A percentile compares a stretch with the other conserved stretches of the same genome.
Conservation (phyloP, 306 rosid species). For the Citrullus colocynthis region DNA sequence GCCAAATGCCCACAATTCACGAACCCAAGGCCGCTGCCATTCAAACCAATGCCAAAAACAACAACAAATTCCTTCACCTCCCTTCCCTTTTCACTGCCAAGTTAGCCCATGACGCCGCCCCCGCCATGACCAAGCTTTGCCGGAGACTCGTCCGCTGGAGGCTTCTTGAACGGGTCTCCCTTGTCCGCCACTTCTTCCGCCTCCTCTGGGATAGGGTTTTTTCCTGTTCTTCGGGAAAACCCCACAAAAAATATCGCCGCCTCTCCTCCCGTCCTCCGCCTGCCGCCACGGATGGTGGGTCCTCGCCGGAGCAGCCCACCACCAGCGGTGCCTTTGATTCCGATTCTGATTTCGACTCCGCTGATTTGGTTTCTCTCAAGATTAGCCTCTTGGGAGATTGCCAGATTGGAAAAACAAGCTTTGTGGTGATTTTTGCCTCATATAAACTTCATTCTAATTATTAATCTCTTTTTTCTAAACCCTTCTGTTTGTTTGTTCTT, state of each 20-base stretch:
- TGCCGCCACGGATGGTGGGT: not conserved
- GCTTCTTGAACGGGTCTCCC: constrained; percentile 34
- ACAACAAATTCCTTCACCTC: not conserved
- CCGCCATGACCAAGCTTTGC: constrained; percentile 59
- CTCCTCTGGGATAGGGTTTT: constrained; percentile 61
- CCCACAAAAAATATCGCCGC: constrained; percentile 30
- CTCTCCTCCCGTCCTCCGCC: constrained; percentile 17
- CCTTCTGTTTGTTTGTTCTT: not conserved
- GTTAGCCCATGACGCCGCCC: constrained; percentile 19
- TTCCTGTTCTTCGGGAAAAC: constrained; percentile 45
- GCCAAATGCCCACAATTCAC: not conserved
- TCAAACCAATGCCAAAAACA: constrained; percentile 7
- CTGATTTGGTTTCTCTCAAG: constrained; percentile 76
- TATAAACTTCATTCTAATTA: not conserved
- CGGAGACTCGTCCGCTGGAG: constrained; percentile 49
- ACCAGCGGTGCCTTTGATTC: constrained; percentile 22
- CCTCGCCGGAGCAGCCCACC: constrained; percentile 11
- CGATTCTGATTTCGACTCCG: constrained; percentile 66
- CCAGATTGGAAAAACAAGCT: constrained; percentile 88
- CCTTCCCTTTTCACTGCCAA: constrained; percentile 20
- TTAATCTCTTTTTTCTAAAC: not conserved
- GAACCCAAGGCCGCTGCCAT: not conserved
- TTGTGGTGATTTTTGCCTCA: constrained; percentile 31
- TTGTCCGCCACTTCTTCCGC: constrained; percentile 52
- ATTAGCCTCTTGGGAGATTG: constrained; percentile 88